Evolutionary conservation across 768 basidiomycete genomes (phyloP).

Genomic region (Psilocybe tampanensis): DNA sequence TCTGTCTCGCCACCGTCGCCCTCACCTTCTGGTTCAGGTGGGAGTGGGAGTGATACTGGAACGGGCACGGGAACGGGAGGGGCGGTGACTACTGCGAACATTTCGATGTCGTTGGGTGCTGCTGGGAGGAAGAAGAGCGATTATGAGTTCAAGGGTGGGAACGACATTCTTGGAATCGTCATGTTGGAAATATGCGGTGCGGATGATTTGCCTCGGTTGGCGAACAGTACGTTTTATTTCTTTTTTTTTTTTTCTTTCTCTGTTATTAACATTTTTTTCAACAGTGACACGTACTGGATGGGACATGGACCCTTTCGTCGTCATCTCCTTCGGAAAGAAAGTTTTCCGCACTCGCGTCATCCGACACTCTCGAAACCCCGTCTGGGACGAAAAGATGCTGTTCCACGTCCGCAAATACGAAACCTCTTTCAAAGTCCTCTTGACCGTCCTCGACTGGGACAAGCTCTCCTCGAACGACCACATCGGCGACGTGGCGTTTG

Average conservation of each 20-base stretch:
- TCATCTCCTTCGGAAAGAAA: conserved; percentile 95
- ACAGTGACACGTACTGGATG: conserved; percentile 84
- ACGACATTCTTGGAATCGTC: conserved; percentile 93
- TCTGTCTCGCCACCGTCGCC: conserved; percentile 6
- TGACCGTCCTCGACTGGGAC: conserved; percentile 95
- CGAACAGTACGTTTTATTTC: conserved; percentile 68
- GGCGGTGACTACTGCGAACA: not conserved
- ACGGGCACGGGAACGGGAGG: not conserved
- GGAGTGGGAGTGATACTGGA: conserved; percentile 12
- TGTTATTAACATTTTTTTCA: not conserved
- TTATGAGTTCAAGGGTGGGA: conserved; percentile 57
- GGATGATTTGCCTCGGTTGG: conserved; percentile 79
- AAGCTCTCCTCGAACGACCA: conserved; percentile 89
- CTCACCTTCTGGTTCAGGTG: conserved; percentile 10
- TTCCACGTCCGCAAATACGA: conserved; percentile 95
- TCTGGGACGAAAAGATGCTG: conserved; percentile 93
- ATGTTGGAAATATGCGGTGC: conserved; percentile 91
- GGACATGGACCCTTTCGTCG: conserved; percentile 98
- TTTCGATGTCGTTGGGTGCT: conserved; percentile 8
- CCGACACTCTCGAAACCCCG: conserved; percentile 80
- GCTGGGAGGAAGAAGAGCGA: conserved; percentile 19
- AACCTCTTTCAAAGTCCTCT: conserved; percentile 72
- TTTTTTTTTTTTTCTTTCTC: not conserved
- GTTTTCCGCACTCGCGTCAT: conserved; percentile 93
- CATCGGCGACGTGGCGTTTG: conserved; percentile 78